These are phyloP conservation scores for Colletotrichum spaethianum DNA, from an alignment of 2,329 filamentous ascomycete genomes.

Conservation along the genomic window DNA sequence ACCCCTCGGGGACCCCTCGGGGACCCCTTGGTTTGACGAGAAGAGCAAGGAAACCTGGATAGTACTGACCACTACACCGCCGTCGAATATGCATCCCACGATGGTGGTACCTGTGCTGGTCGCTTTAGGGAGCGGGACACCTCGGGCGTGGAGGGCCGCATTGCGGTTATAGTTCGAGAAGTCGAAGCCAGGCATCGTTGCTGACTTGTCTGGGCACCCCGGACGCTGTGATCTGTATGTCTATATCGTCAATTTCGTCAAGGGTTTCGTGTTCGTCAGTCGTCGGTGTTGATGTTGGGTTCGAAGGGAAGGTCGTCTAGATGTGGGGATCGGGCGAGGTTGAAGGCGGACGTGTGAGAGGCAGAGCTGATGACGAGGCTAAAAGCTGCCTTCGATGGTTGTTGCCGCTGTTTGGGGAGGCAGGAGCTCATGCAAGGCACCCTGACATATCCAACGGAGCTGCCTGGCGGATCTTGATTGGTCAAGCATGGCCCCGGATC, in stretches of 20 bases:
- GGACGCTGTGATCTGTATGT: background rate
- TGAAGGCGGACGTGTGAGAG: conserved; percentile 42
- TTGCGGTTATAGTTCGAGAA: conserved; percentile 99
- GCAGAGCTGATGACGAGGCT: conserved; percentile 68
- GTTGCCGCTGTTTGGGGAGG: conserved; percentile 36
- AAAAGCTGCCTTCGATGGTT: conserved; percentile 61
- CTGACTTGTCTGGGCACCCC: conserved; percentile 35
- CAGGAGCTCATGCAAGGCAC: conserved; percentile 37
- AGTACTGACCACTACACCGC: conserved; percentile 86
- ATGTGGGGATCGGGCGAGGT: conserved; percentile 45
- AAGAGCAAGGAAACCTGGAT: background rate
- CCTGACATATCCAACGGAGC: conserved; percentile 24
- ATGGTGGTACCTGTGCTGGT: conserved; percentile 99
- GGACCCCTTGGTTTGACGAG: background rate
- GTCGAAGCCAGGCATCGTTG: conserved; percentile 94
- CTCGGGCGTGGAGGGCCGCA: conserved; percentile 92
- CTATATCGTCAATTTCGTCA: conserved; percentile 12
- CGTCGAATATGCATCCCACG: conserved; percentile 96
- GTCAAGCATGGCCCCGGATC: conserved; percentile 4
- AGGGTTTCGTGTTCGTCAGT: conserved; percentile 21
- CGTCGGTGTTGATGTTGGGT: conserved; percentile 8
- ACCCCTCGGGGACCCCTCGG: background rate
- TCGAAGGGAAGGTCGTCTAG: conserved; percentile 33
- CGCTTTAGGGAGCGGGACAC: conserved; percentile 95
- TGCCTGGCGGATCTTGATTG: conserved; percentile 23